A percentile compares a stretch with the other conserved stretches of the same genome.
phyloP scores from a whole-genome alignment of 345 rosid species.

The Acer negundo region DNA sequence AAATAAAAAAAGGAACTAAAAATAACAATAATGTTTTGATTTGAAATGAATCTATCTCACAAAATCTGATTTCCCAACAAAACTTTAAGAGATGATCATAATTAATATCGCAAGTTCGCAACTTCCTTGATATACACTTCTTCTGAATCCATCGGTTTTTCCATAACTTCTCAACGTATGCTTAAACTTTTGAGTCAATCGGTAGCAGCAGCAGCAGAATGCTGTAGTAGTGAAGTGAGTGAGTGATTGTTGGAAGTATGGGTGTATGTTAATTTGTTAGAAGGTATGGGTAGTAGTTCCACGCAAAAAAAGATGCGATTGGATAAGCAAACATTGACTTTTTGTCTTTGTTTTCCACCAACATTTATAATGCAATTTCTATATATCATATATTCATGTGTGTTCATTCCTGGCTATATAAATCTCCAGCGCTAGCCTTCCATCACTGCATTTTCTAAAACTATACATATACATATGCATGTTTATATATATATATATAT shows the following conservation, averaged over 20 bases:
- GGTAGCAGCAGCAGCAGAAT: too few species aligned
- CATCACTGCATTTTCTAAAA: background rate
- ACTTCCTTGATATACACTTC: background rate
- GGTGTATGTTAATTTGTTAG: background rate
- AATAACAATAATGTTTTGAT: too few species aligned
- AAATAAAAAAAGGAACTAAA: too few species aligned
- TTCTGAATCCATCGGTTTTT: too few species aligned
- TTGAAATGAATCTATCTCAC: background rate
- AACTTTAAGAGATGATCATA: background rate
- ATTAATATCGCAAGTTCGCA: background rate
- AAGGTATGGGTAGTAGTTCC: slow-evolving; percentile 27
- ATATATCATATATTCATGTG: too few species aligned
- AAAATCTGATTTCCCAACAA: background rate
- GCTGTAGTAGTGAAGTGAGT: too few species aligned
- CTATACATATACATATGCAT: background rate
- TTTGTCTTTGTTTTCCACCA: slow-evolving; percentile 31
- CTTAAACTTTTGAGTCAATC: too few species aligned
- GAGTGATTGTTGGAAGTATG: slow-evolving; percentile 17
- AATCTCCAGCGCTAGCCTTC: slow-evolving; percentile 1
- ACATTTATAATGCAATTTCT: slow-evolving; percentile 7
- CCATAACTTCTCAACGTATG: too few species aligned
- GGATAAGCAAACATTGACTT: slow-evolving; percentile 31
- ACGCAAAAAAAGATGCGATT: slow-evolving; percentile 36
- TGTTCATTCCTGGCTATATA: too few species aligned
- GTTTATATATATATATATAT: too few species aligned